phyloP scores from a whole-genome alignment of 1,139 yeast genomes.

The Debaryomycetaceae sp. region DNA sequence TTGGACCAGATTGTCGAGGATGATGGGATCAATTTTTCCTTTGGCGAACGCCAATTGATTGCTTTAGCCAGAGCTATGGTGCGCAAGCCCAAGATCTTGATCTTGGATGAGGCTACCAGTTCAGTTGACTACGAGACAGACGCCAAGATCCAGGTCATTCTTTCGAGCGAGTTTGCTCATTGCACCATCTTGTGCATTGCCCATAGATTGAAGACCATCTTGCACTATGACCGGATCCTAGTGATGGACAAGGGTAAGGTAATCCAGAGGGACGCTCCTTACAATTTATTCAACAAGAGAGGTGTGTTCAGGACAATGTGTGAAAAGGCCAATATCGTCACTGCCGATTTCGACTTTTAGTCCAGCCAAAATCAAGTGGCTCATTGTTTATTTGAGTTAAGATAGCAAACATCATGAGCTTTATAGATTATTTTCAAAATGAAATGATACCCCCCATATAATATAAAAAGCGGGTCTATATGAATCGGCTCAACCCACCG shows the following conservation, averaged over 20 bases:
- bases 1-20: slow-evolving; percentile 64
- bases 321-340: slow-evolving; percentile 27
- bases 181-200: slow-evolving; percentile 80
- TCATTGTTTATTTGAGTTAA: background rate
- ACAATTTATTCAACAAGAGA: slow-evolving; percentile 35
- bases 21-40: slow-evolving; percentile 69
- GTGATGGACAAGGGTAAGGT: slow-evolving; percentile 64
- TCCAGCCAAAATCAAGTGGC: background rate
- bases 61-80: slow-evolving; percentile 77
- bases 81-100: slow-evolving; percentile 60
- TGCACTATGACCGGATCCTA: slow-evolving; percentile 59
- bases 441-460: too few relatives aligned
- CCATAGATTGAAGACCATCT: slow-evolving; percentile 67
- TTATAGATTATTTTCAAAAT: too few relatives aligned
- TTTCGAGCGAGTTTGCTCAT: slow-evolving; percentile 52
- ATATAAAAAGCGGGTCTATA: too few relatives aligned
- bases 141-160: slow-evolving; percentile 62
- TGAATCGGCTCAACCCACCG: too few relatives aligned
- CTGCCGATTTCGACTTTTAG: slow-evolving; percentile 16
- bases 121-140: slow-evolving; percentile 80
- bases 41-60: slow-evolving; percentile 73
- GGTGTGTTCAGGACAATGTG: slow-evolving; percentile 43
- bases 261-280: slow-evolving; percentile 56
- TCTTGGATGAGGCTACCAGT: slow-evolving; percentile 81
- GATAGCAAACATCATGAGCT: slow-evolving; percentile 1